Percentiles rank a stretch among this genome's conserved stretches.
These are phyloP conservation scores for Suhomyces bolitotheri DNA, from an alignment of 1,139 yeast species.

Conservation along the genomic window DNA sequence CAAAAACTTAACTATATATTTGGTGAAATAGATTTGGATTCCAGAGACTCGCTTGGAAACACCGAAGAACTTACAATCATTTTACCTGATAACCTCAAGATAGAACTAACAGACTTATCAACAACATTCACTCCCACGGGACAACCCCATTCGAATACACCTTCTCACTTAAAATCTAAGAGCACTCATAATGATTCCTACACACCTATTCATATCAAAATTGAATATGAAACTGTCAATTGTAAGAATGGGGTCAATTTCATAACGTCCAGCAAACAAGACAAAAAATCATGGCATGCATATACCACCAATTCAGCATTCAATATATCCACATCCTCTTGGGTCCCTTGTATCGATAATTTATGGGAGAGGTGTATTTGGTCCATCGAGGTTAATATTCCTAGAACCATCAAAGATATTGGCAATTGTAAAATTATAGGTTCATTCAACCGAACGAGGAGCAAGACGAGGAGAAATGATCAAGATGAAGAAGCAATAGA, in stretches of 20 bases:
- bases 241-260: slow-evolving; percentile 79
- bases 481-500: slow-evolving; percentile 14
- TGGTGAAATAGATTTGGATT: slow-evolving; percentile 49
- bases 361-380: slow-evolving; percentile 89
- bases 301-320: slow-evolving; percentile 79
- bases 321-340: slow-evolving; percentile 82
- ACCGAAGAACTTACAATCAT: slow-evolving; percentile 72
- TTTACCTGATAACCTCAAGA: slow-evolving; percentile 69
- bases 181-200: slow-evolving; percentile 45
- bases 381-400: slow-evolving; percentile 83
- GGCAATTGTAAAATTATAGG: slow-evolving; percentile 52
- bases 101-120: slow-evolving; percentile 58
- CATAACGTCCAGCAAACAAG: slow-evolving; percentile 49
- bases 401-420: slow-evolving; percentile 75
- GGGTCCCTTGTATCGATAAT: slow-evolving; percentile 96
- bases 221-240: slow-evolving; percentile 65
- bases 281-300: slow-evolving; percentile 68
- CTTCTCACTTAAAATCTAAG: slow-evolving; percentile 39
- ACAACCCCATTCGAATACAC: slow-evolving; percentile 41
- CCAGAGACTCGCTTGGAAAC: slow-evolving; percentile 36
- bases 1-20: slow-evolving; percentile 63
- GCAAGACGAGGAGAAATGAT: slow-evolving; percentile 13
- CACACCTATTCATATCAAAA: slow-evolving; percentile 70
- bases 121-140: slow-evolving; percentile 45
- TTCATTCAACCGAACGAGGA: slow-evolving; percentile 20